phyloP scores from a whole-genome alignment of 768 basidiomycete species.

The Psilocybe subaeruginosa region DNA sequence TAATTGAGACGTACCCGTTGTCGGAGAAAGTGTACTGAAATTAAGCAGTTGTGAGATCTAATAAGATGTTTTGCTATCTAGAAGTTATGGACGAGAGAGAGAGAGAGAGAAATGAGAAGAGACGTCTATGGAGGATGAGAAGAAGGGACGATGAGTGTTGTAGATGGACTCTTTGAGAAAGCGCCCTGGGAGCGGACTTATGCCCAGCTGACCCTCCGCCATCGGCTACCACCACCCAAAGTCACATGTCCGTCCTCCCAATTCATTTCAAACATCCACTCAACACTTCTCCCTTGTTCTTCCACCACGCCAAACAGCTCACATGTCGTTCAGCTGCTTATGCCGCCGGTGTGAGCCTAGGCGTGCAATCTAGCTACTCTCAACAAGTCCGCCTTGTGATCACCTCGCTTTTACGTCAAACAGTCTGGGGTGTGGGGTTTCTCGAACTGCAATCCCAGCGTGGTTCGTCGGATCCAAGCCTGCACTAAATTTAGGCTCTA shows the following conservation, averaged over 20 bases:
- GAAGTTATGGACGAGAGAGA: background rate
- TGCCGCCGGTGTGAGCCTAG: background rate
- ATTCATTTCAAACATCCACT: background rate
- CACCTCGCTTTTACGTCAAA: background rate
- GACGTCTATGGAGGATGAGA: conserved; percentile 1
- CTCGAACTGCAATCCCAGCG: background rate
- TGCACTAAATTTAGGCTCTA: background rate
- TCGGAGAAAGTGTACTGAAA: background rate
- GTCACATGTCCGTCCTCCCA: conserved; percentile 3
- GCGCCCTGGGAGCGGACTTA: conserved; percentile 7
- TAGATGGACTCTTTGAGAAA: background rate
- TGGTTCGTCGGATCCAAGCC: background rate
- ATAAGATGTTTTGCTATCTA: background rate
- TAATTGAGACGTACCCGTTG: background rate
- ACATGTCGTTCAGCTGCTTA: conserved; percentile 1
- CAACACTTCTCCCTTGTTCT: background rate
- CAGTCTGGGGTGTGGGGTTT: background rate
- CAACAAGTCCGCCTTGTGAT: background rate
- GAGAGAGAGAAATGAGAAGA: background rate
- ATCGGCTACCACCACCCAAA: background rate
- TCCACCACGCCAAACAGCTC: background rate
- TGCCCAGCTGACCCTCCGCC: conserved; percentile 4
- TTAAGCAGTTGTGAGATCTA: background rate
- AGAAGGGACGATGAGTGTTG: background rate
- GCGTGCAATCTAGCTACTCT: background rate